Percentiles rank a stretch among this genome's conserved stretches.
Conservation (phyloP, 2,329 filamentous ascomycete genomes). For the Xylaria sp. region DNA sequence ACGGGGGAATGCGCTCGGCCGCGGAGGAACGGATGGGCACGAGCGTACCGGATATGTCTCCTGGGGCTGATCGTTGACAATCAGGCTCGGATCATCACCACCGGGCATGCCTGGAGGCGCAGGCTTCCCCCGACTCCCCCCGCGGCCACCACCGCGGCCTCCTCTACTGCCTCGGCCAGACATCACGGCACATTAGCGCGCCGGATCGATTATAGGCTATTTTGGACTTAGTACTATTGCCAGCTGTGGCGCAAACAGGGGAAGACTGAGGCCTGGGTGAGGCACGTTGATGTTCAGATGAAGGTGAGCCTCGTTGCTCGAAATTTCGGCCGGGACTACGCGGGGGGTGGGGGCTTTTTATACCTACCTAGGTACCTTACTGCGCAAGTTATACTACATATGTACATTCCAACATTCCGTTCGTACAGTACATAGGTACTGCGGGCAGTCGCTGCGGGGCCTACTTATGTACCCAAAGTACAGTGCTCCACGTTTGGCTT, state of each 20-base stretch:
- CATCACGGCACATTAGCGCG: conserved; percentile 51
- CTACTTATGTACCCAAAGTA: too few relatives aligned
- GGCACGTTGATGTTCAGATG: not conserved
- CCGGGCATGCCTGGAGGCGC: conserved; percentile 60
- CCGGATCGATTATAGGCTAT: not conserved
- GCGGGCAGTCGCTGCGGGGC: too few relatives aligned
- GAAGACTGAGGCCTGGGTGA: not conserved
- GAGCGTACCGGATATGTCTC: conserved; percentile 66
- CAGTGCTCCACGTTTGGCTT: too few relatives aligned
- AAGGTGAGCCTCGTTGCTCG: conserved; percentile 19
- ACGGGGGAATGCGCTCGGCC: not conserved
- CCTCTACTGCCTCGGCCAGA: conserved; percentile 65
- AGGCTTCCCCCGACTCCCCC: conserved; percentile 54
- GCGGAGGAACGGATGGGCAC: too few relatives aligned
- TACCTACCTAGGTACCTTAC: too few relatives aligned
- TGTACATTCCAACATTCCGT: too few relatives aligned
- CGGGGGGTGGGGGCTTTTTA: not conserved
- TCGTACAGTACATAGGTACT: too few relatives aligned
- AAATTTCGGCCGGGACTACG: conserved; percentile 41
- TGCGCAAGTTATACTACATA: too few relatives aligned
- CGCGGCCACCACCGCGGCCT: conserved; percentile 60
- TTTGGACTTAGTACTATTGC: not conserved
- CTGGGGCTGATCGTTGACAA: conserved; percentile 63
- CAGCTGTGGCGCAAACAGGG: not conserved
- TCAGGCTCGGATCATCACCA: conserved; percentile 62